phyloP scores from a whole-genome alignment of 306 rosid species.

The Gynostemma pentaphyllum region DNA sequence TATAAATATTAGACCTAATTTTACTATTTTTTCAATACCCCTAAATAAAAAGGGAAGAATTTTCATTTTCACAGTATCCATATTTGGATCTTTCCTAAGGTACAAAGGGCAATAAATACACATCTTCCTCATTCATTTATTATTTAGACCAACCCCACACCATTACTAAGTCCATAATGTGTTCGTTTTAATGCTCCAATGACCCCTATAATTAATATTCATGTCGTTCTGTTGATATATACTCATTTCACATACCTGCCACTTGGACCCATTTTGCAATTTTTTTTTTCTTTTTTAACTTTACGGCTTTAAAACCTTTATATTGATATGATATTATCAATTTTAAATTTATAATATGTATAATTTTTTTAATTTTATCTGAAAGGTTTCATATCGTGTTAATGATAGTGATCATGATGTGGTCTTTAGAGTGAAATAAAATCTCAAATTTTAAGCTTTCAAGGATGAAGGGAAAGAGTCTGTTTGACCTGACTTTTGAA shows the following conservation, averaged over 20 bases:
- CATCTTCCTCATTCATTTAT: conserved; percentile 7
- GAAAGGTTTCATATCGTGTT: too few relatives aligned
- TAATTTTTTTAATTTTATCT: too few relatives aligned
- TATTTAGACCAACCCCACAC: conserved; percentile 7
- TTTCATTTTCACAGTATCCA: too few relatives aligned
- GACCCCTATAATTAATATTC: not conserved
- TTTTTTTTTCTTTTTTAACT: not conserved
- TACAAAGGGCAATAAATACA: not conserved
- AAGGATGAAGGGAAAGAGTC: too few relatives aligned
- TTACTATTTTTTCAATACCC: too few relatives aligned
- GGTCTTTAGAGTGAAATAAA: too few relatives aligned
- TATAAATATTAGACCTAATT: too few relatives aligned
- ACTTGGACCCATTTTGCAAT: not conserved
- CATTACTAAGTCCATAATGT: conserved; percentile 2
- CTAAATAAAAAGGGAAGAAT: too few relatives aligned
- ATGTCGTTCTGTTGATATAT: not conserved
- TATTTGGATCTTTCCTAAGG: not conserved
- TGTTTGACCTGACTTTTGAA: too few relatives aligned
- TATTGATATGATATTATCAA: too few relatives aligned
- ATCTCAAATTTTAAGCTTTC: too few relatives aligned
- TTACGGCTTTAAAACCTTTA: not conserved
- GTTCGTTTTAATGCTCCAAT: not conserved
- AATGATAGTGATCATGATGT: too few relatives aligned
- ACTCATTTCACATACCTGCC: not conserved
- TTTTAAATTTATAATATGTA: not conserved